Evolutionary conservation across 176 grass and related monocot species (phyloP), one percentile per base, ranked within the genome.

Genomic region (Zoysia japonica): DNA sequence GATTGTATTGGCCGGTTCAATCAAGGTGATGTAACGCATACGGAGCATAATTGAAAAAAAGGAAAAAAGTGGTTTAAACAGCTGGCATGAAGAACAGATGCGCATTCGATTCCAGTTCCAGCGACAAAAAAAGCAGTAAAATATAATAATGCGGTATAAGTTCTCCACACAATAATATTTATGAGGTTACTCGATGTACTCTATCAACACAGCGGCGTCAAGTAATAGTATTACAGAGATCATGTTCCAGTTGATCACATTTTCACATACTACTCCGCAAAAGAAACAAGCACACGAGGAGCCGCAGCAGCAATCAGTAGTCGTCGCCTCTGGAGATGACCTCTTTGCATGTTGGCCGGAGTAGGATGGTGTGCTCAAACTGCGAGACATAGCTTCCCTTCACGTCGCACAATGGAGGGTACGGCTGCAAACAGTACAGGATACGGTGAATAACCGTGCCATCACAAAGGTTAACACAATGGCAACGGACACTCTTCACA

Each of bases 341-440:
- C 87, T 99, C 92, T 87, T 99, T 99, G 79, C 96, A 95, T 19
- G 96, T 99, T 45, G 96, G 96, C 55, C 90, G 89, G 61, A 95
- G 96, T 47, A 99, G 81, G 36, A 99, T 93, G 47, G 96, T 99
- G 84, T 99, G 96, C 86, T 99, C 96, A 43, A 89, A 99, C 15
- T 99, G 96, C 5, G 96, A 93, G 53, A 99, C 96, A 50, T 99
- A 99, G 81, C 96, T 99, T 75, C 96, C 96, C 75, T 70, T 99
- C 72, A 88, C 73, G 5, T 99, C 96, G 11, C 95, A 98, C 11
- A 95, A 49, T 61, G 96, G 96, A n/a, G 96, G 96, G 47, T 88
- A 93, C 2, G 96, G 86, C 96, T 99, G 86, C 68, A 71, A 75
- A 72, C 8, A 84, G 9, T 66, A 36, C 11, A 75, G 16, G 19